Conservation (phyloP, 768 basidiomycete species). For the Panus rudis region DNA sequence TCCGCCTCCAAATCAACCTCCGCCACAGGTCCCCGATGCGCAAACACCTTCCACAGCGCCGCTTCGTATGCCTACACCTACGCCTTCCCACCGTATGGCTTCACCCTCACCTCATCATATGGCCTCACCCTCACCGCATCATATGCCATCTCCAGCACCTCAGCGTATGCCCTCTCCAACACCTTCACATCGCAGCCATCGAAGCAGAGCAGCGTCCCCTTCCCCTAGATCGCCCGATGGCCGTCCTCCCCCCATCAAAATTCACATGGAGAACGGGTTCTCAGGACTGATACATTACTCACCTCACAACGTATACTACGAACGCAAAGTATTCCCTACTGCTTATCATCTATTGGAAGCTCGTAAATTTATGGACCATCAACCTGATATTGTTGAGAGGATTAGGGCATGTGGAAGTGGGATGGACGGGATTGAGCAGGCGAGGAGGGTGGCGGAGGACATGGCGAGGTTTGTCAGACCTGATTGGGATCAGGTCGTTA, state of each 20-base stretch:
- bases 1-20: not conserved
- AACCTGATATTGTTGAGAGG: conserved; percentile 45
- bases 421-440: conserved; percentile 22
- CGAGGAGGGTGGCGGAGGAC: conserved; percentile 28
- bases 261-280: conserved; percentile 22
- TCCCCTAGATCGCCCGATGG: not conserved
- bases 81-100: not conserved
- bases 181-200: not conserved
- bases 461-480: conserved; percentile 28
- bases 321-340: conserved; percentile 52
- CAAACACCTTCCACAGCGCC: not conserved
- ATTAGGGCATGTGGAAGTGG: conserved; percentile 41
- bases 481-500: conserved; percentile 52
- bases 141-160: not conserved
- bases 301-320: conserved; percentile 50
- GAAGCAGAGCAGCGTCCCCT: not conserved
- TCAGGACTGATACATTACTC: conserved; percentile 62
- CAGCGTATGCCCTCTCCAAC: not conserved
- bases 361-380: conserved; percentile 51
- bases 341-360: conserved; percentile 76
- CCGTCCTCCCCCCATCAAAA: conserved; percentile 4
- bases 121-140: not conserved
- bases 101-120: not conserved
- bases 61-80: not conserved
- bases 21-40: not conserved